phyloP scores from a whole-genome alignment of 257 asterid species.

The Ocimum tenuiflorum region DNA sequence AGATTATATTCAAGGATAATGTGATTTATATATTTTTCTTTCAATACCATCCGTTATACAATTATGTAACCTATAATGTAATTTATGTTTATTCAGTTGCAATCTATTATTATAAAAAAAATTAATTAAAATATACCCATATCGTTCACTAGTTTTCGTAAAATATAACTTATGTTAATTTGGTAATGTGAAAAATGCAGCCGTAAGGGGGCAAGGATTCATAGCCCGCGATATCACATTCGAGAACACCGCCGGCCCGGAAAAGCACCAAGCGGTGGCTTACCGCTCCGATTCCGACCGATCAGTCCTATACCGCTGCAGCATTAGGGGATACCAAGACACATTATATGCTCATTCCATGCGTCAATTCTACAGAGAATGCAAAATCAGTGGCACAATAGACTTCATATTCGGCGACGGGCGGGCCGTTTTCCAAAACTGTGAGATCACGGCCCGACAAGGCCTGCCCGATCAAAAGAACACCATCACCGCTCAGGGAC shows the following conservation, averaged over 20 bases:
- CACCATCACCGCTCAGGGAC: slow-evolving; percentile 53
- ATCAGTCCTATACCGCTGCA: slow-evolving; percentile 41
- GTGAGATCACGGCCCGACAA: slow-evolving; percentile 30
- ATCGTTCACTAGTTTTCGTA: too few relatives aligned
- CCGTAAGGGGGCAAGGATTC: slow-evolving; percentile 47
- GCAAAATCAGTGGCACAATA: slow-evolving; percentile 44
- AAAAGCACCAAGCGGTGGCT: slow-evolving; percentile 53
- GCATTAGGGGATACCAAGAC: slow-evolving; percentile 43
- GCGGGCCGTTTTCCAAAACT: slow-evolving; percentile 37
- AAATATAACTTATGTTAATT: too few relatives aligned
- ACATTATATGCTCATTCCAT: slow-evolving; percentile 40
- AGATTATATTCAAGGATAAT: too few relatives aligned
- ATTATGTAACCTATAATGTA: too few relatives aligned
- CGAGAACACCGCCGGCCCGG: slow-evolving; percentile 50
- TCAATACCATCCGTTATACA: too few relatives aligned
- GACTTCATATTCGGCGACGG: slow-evolving; percentile 60
- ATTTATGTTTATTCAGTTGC: too few relatives aligned
- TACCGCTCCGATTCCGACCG: slow-evolving; percentile 43
- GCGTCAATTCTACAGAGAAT: slow-evolving; percentile 53
- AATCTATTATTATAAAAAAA: too few relatives aligned
- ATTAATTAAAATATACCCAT: too few relatives aligned
- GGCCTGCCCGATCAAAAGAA: slow-evolving; percentile 32
- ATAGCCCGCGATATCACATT: slow-evolving; percentile 47
- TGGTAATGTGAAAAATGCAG: slow-evolving; percentile 35
- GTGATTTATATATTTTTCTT: too few relatives aligned